Evolutionary conservation across 2,329 filamentous ascomycete genomes (phyloP).

Genomic region (Xylariales sp.): DNA sequence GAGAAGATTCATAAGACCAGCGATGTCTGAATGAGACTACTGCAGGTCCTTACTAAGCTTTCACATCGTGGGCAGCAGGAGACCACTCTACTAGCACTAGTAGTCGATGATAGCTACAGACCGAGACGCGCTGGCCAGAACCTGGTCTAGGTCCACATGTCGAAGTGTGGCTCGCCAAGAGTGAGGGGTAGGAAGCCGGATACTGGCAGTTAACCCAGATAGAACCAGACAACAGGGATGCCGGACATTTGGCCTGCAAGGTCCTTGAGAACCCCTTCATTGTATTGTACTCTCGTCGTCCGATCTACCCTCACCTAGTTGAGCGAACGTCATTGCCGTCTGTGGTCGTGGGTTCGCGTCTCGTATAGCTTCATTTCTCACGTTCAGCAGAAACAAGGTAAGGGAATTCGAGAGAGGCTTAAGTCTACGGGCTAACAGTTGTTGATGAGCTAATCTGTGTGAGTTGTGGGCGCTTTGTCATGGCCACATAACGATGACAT

Average conservation of each 20-base stretch:
- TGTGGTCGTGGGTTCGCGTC: neutral
- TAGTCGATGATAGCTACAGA: too few relatives aligned
- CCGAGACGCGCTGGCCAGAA: neutral
- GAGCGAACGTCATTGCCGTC: neutral
- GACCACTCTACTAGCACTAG: neutral
- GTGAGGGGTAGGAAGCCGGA: slow-evolving; percentile 21
- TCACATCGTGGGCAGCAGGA: neutral
- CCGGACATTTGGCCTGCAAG: slow-evolving; percentile 5
- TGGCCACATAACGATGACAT: slow-evolving; percentile 35
- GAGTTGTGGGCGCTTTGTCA: slow-evolving; percentile 33
- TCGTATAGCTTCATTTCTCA: neutral
- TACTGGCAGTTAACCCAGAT: too few relatives aligned
- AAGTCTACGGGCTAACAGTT: neutral
- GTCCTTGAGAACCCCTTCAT: slow-evolving; percentile 9
- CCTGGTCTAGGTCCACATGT: slow-evolving; percentile 3
- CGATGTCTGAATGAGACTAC: slow-evolving; percentile 1
- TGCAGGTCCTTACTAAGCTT: slow-evolving; percentile 32
- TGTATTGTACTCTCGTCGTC: neutral
- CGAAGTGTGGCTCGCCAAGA: slow-evolving; percentile 14
- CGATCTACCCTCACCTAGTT: neutral
- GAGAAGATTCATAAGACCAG: neutral
- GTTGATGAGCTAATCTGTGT: neutral
- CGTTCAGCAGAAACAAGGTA: neutral
- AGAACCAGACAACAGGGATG: neutral
- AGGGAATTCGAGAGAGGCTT: too few relatives aligned